Evolutionary conservation across 2,329 filamentous ascomycete genomes (phyloP).

Genomic region (Fusarium sp.): DNA sequence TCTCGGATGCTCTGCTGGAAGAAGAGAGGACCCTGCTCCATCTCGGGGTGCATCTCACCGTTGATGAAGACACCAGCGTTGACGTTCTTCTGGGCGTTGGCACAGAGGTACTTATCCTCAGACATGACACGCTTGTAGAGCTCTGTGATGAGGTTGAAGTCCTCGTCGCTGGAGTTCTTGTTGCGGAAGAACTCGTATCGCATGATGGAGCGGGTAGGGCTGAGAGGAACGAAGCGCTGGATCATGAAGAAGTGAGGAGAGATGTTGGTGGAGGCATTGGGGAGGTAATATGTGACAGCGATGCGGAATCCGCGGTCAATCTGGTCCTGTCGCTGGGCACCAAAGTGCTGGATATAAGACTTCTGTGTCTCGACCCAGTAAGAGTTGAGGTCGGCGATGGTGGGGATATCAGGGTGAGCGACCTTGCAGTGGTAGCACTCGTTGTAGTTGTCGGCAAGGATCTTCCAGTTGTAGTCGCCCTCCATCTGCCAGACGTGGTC

Average conservation of each 20-base stretch:
- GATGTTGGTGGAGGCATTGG: conserved; percentile 60
- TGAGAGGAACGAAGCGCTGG: conserved; percentile 67
- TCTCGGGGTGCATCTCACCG: conserved; percentile 68
- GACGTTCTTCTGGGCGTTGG: conserved; percentile 67
- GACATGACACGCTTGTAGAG: conserved; percentile 72
- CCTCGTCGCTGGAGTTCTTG: conserved; percentile 65
- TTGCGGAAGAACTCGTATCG: conserved; percentile 71
- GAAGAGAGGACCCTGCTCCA: conserved; percentile 67
- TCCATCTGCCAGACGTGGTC: conserved; percentile 67
- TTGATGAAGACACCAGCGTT: conserved; percentile 69
- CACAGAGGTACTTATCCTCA: conserved; percentile 71
- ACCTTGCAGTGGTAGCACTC: conserved; percentile 72
- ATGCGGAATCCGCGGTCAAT: conserved; percentile 57
- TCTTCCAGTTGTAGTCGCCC: conserved; percentile 68
- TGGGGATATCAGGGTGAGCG: conserved; percentile 66
- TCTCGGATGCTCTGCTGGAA: conserved; percentile 64
- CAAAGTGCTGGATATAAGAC: conserved; percentile 61
- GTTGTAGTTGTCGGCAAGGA: conserved; percentile 71
- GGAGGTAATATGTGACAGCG: conserved; percentile 59
- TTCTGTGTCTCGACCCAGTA: conserved; percentile 62
- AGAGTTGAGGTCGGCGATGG: conserved; percentile 64
- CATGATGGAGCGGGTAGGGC: conserved; percentile 62
- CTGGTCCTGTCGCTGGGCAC: conserved; percentile 58
- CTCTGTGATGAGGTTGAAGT: conserved; percentile 65
- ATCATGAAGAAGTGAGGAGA: conserved; percentile 71